These are phyloP conservation scores for Candida sp. DNA, from an alignment of 1,139 yeast species.

Conservation along the genomic window DNA sequence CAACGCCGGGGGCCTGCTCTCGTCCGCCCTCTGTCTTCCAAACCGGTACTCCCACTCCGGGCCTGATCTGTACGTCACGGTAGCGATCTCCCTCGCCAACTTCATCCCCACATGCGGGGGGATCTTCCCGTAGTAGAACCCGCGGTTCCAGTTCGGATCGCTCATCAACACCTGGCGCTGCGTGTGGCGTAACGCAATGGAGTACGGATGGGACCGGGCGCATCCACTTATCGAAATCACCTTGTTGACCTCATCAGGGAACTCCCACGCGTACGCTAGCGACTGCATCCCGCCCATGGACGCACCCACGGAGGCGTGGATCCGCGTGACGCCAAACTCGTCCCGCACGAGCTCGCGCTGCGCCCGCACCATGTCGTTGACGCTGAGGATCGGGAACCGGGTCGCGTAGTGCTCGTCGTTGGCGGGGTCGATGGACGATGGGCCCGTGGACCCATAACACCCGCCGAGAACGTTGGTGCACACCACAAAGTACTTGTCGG, in stretches of 20 bases:
- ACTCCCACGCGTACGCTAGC: constrained; percentile 84
- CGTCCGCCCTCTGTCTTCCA: constrained; percentile 89
- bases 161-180: constrained; percentile 95
- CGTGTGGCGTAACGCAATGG: constrained; percentile 91
- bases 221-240: constrained; percentile 87
- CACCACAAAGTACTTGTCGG: constrained; percentile 77
- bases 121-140: constrained; percentile 75
- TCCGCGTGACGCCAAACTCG: constrained; percentile 62
- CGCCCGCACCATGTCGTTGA: constrained; percentile 91
- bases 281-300: constrained; percentile 99
- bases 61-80: constrained; percentile 93
- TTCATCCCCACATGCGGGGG: constrained; percentile 98
- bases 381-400: constrained; percentile 82
- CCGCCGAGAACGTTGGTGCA: constrained; percentile 96
- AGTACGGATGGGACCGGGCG: constrained; percentile 92
- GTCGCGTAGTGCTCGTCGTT: constrained; percentile 76
- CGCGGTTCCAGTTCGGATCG: constrained; percentile 94
- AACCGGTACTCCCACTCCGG: constrained; percentile 97
- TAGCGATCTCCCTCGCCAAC: constrained; percentile 90
- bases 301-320: constrained; percentile 87
- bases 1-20: constrained; percentile 77
- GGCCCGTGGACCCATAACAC: constrained; percentile 96
- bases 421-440: constrained; percentile 80
- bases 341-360: constrained; percentile 71
- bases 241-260: constrained; percentile 74